Conservation (phyloP, 306 rosid genomes). For the Cicer chorassanicum region DNA sequence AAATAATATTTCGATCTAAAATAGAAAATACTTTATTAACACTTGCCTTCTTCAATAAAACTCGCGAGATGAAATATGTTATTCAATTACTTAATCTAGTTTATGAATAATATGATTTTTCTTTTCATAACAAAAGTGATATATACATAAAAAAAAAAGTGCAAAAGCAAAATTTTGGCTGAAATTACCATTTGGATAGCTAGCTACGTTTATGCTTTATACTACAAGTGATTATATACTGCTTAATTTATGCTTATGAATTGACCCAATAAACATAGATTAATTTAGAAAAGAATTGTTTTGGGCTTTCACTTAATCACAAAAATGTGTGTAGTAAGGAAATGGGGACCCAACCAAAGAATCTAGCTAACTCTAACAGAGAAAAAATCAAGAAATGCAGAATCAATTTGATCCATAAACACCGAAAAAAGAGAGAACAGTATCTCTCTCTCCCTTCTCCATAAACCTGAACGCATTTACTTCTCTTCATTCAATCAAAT, state of each 20-base stretch:
- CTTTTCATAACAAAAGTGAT: too few species aligned
- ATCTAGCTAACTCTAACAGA: neutral
- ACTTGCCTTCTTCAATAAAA: too few species aligned
- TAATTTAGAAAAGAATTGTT: neutral
- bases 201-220: too few species aligned
- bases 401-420: neutral
- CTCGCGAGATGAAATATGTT: too few species aligned
- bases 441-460: neutral
- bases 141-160: neutral
- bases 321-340: too few species aligned
- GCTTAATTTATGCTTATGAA: neutral
- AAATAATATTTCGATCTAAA: too few species aligned
- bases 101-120: too few species aligned
- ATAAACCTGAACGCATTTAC: conserved; percentile 42
- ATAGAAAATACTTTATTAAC: too few species aligned
- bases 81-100: too few species aligned
- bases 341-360: neutral
- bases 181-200: too few species aligned
- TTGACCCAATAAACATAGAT: neutral
- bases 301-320: too few species aligned
- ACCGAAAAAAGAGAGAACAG: conserved; percentile 10
- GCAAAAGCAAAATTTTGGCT: neutral
- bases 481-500: conserved; percentile 37
- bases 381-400: neutral
- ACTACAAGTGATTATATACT: too few species aligned